Evolutionary conservation across 106 monocot genomes (phyloP).

Genomic region (Allium fistulosum): DNA sequence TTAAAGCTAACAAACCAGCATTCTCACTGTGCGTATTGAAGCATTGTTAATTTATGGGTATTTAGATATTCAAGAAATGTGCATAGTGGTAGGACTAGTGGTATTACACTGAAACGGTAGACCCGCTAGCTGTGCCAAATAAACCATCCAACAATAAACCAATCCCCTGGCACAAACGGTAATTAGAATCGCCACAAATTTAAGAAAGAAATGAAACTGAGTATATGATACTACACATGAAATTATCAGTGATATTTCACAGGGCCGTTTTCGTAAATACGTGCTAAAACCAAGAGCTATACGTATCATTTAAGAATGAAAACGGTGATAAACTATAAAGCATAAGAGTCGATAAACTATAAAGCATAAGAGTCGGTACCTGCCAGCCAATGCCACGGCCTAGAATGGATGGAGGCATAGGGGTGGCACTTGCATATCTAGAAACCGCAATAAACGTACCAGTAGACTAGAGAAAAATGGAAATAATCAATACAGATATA

Average conservation of each 20-base stretch:
- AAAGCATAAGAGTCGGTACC: constrained; percentile 24
- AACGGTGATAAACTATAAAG: not conserved
- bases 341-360: constrained; percentile 5
- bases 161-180: constrained; percentile 56
- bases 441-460: constrained; percentile 86
- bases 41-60: too few relatives aligned
- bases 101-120: constrained; percentile 89
- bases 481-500: not conserved
- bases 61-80: too few relatives aligned
- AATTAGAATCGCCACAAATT: not conserved
- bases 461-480: constrained; percentile 55
- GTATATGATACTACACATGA: not conserved
- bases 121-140: constrained; percentile 87
- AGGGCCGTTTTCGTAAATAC: too few relatives aligned
- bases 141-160: constrained; percentile 93
- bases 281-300: too few relatives aligned
- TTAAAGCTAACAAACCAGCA: constrained; percentile 93
- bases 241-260: too few relatives aligned
- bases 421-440: constrained; percentile 89
- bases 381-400: constrained; percentile 97
- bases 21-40: constrained; percentile 53
- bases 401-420: constrained; percentile 83
- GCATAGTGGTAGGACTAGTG: not conserved
- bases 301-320: not conserved
- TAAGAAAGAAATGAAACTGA: not conserved